Evolutionary conservation across 805 yeast genomes (phyloP).

Genomic region (Lipomyces spencermartinsiae): DNA sequence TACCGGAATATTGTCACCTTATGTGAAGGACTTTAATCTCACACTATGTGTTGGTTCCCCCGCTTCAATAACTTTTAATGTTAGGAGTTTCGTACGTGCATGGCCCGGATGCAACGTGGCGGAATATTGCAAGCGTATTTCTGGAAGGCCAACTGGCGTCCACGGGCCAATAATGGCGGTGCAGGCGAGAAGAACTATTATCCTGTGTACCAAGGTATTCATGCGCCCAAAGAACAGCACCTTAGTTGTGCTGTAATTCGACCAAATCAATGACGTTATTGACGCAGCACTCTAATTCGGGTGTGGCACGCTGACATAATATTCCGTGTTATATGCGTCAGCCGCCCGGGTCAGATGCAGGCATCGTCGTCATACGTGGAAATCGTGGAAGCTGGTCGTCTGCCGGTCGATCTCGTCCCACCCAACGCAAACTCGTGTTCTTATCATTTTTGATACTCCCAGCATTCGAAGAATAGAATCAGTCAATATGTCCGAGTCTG

Average conservation of each 20-base stretch:
- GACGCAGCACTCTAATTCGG: too few relatives aligned
- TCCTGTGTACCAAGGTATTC: not conserved
- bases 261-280: too few relatives aligned
- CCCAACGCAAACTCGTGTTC: not conserved
- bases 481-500: slow-evolving; percentile 1
- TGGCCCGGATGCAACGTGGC: not conserved
- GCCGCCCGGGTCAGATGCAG: not conserved
- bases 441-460: not conserved
- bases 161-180: not conserved
- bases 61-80: not conserved
- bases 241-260: not conserved
- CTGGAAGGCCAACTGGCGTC: not conserved
- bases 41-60: too few relatives aligned
- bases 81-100: not conserved
- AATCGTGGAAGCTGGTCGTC: not conserved
- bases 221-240: not conserved
- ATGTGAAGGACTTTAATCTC: not conserved
- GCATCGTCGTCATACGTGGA: not conserved
- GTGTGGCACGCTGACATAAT: not conserved
- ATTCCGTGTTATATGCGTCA: not conserved
- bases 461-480: not conserved
- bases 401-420: not conserved
- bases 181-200: not conserved
- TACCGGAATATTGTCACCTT: not conserved
- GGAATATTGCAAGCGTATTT: not conserved